These are phyloP conservation scores for Volvox carteri DNA, from an alignment of 163 green algal genomes.

Conservation along the genomic window DNA sequence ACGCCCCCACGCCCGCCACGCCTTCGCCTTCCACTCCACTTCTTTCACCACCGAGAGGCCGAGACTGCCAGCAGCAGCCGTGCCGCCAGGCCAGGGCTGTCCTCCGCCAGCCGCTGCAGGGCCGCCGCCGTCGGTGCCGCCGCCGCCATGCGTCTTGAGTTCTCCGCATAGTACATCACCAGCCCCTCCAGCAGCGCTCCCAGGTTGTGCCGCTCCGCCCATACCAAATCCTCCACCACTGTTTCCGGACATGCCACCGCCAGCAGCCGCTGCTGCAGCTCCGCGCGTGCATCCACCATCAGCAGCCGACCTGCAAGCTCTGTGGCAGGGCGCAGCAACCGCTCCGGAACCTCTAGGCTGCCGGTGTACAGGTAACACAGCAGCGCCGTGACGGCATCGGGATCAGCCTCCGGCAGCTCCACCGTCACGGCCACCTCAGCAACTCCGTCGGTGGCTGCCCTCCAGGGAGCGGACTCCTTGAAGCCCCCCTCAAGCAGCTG, in stretches of 20 bases:
- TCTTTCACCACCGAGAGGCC: neutral
- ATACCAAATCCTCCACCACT: conserved; percentile 16
- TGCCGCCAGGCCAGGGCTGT: neutral
- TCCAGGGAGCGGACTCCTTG: neutral
- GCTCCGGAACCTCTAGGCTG: neutral
- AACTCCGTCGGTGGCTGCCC: neutral
- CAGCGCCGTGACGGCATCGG: neutral
- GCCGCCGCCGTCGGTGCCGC: neutral
- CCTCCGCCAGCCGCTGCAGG: neutral
- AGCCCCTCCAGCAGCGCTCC: conserved; percentile 22
- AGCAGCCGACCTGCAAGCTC: conserved; percentile 41
- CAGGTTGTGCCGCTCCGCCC: conserved; percentile 24
- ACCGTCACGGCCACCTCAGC: neutral
- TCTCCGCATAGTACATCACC: neutral
- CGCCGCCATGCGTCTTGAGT: neutral
- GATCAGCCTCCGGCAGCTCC: conserved; percentile 6
- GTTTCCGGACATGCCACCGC: neutral
- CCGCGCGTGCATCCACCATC: neutral
- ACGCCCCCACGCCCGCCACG: too few relatives aligned
- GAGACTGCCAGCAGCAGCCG: conserved; percentile 23
- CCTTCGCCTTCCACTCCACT: neutral
- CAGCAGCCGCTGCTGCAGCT: conserved; percentile 15
- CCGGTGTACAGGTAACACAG: conserved; percentile 24
- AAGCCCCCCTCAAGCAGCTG: neutral
- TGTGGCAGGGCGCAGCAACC: neutral